A percentile compares a stretch with the other conserved stretches of the same genome.
Evolutionary conservation across 1,139 yeast species (phyloP).

Genomic region (Schwanniomyces etchellsii): DNA sequence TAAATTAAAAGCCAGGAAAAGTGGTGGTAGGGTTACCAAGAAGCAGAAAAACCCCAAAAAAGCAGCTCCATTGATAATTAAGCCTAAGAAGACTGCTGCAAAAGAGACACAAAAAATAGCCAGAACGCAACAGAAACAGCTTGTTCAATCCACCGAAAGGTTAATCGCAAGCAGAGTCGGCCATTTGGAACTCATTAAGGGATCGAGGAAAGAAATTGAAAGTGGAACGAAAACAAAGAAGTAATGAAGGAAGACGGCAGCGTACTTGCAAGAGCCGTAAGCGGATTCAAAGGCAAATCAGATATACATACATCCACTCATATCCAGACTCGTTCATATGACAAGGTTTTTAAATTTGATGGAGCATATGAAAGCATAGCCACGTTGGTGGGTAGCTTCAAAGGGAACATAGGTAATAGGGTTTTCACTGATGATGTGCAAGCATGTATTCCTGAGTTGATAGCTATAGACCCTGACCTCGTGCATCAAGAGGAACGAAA

Average conservation of each 20-base stretch:
- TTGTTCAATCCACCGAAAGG: constrained; percentile 73
- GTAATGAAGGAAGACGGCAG: constrained; percentile 6
- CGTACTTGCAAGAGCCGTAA: neutral
- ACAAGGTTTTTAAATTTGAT: too few relatives aligned
- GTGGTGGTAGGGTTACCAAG: constrained; percentile 47
- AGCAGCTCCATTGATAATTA: constrained; percentile 68
- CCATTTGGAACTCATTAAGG: constrained; percentile 87
- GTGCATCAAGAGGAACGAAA: constrained; percentile 16
- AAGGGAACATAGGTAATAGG: too few relatives aligned
- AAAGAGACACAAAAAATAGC: constrained; percentile 43
- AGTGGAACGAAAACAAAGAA: constrained; percentile 36
- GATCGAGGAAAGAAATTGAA: constrained; percentile 82
- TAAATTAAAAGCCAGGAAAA: constrained; percentile 43
- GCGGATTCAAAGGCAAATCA: too few relatives aligned
- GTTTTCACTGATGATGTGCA: too few relatives aligned
- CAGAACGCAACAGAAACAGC: constrained; percentile 61
- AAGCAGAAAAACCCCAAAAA: constrained; percentile 53
- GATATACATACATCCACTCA: too few relatives aligned
- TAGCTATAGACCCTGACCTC: constrained; percentile 28
- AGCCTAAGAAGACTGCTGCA: constrained; percentile 58
- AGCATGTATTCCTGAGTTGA: constrained; percentile 19
- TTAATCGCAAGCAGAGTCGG: constrained; percentile 87
- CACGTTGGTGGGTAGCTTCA: too few relatives aligned
- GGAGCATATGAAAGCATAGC: too few relatives aligned
- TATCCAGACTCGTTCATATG: too few relatives aligned